phyloP scores from a whole-genome alignment of 140 eudicot genomes.

The Eryngium alpinum region DNA sequence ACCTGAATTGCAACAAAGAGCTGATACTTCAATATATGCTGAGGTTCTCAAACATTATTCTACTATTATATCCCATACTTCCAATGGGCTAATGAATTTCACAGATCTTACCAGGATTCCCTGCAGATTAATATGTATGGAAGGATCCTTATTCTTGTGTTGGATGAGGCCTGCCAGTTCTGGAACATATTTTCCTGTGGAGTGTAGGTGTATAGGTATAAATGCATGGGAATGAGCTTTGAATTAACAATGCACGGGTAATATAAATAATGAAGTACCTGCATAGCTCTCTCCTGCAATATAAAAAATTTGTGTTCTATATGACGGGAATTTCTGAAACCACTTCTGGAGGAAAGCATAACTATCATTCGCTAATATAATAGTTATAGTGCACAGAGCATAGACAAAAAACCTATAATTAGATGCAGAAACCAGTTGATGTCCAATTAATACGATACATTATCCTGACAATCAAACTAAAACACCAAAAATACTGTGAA shows the following conservation, averaged over 20 bases:
- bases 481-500: background rate
- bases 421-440: constrained; percentile 2
- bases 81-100: background rate
- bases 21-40: background rate
- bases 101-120: constrained; percentile 71
- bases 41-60: background rate
- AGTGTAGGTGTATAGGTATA: constrained; percentile 3
- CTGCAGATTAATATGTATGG: constrained; percentile 53
- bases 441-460: background rate
- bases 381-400: background rate
- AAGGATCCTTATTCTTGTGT: constrained; percentile 60
- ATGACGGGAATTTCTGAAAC: constrained; percentile 81
- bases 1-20: background rate
- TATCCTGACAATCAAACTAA: background rate
- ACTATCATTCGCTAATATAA: constrained; percentile 67
- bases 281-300: constrained; percentile 98
- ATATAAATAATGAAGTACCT: constrained; percentile 30
- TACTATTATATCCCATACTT: background rate
- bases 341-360: constrained; percentile 78
- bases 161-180: constrained; percentile 77
- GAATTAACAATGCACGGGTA: background rate
- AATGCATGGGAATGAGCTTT: constrained; percentile 1
- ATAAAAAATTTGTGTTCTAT: constrained; percentile 48
- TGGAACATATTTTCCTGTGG: constrained; percentile 78
- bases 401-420: constrained; percentile 11